A percentile compares a stretch with the other conserved stretches of the same genome.
Conservation (phyloP, 495 filamentous ascomycete species). For the Penicillium angulare region DNA sequence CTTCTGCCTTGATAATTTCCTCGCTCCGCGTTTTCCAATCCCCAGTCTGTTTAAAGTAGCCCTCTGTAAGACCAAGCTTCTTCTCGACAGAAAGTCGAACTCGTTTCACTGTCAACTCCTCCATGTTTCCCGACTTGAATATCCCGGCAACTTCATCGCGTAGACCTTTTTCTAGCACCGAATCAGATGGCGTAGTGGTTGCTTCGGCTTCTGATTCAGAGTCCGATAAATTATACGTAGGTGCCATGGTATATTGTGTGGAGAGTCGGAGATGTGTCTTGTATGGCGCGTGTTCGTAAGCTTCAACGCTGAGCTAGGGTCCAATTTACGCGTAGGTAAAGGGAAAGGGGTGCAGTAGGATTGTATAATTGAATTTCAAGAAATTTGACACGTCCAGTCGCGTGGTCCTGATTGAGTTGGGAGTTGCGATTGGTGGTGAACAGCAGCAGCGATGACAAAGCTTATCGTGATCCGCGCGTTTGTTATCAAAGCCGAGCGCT, state of each 20-base stretch:
- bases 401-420: neutral
- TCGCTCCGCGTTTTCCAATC: constrained; percentile 84
- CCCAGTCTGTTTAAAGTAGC: constrained; percentile 62
- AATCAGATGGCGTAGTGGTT: constrained; percentile 12
- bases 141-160: constrained; percentile 56
- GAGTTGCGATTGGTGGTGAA: too few relatives aligned
- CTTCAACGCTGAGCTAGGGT: too few relatives aligned
- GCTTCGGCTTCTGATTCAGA: constrained; percentile 31
- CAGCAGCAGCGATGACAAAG: constrained; percentile 6
- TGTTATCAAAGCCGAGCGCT: too few relatives aligned
- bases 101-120: constrained; percentile 72
- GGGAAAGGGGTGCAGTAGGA: too few relatives aligned
- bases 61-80: constrained; percentile 60
- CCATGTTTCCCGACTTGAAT: constrained; percentile 55
- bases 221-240: constrained; percentile 35
- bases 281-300: neutral
- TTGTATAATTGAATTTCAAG: neutral
- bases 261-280: neutral
- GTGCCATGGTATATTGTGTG: constrained; percentile 27
- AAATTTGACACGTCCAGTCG: neutral
- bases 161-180: constrained; percentile 52
- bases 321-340: too few relatives aligned
- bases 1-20: constrained; percentile 63
- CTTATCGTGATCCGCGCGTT: neutral
- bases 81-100: constrained; percentile 68